Evolutionary conservation across 1,284 basidiomycete species (phyloP).

Genomic region (Cryptococcus sp.): DNA sequence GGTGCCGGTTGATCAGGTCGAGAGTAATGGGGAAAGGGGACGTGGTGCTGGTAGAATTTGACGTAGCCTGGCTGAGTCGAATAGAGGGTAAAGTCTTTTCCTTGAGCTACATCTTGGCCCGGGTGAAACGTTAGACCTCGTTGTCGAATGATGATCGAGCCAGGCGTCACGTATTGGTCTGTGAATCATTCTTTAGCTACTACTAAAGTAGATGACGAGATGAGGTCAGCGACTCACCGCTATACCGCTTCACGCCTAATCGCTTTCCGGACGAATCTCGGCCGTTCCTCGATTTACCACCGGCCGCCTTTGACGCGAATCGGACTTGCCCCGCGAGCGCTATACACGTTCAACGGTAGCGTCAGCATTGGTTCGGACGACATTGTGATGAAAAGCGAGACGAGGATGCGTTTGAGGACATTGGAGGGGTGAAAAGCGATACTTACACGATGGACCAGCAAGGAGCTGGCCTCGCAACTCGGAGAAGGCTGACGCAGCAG

Average conservation of each 20-base stretch:
- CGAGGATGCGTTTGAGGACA: neutral
- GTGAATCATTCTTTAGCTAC: conserved; percentile 8
- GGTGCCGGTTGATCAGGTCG: conserved; percentile 15
- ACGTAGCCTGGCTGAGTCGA: conserved; percentile 85
- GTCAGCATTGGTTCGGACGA: neutral
- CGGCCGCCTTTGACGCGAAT: conserved; percentile 91
- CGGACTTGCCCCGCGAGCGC: conserved; percentile 51
- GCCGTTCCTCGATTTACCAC: conserved; percentile 86
- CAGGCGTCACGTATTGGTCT: conserved; percentile 87
- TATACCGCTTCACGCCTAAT: conserved; percentile 90
- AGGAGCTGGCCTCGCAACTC: neutral
- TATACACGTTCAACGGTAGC: neutral
- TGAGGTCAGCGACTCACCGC: conserved; percentile 60
- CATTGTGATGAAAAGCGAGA: neutral
- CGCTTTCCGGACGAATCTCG: conserved; percentile 87
- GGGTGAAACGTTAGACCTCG: conserved; percentile 86
- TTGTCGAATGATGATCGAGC: conserved; percentile 91
- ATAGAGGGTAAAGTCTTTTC: conserved; percentile 88
- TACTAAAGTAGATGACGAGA: too few relatives aligned
- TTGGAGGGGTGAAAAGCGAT: conserved; percentile 3
- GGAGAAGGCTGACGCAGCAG: neutral
- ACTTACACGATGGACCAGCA: neutral
- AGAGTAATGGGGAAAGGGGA: conserved; percentile 42
- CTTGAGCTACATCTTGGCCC: conserved; percentile 86
- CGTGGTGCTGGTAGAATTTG: conserved; percentile 70